phyloP scores from a whole-genome alignment of 306 rosid genomes.

The Corylus americana region DNA sequence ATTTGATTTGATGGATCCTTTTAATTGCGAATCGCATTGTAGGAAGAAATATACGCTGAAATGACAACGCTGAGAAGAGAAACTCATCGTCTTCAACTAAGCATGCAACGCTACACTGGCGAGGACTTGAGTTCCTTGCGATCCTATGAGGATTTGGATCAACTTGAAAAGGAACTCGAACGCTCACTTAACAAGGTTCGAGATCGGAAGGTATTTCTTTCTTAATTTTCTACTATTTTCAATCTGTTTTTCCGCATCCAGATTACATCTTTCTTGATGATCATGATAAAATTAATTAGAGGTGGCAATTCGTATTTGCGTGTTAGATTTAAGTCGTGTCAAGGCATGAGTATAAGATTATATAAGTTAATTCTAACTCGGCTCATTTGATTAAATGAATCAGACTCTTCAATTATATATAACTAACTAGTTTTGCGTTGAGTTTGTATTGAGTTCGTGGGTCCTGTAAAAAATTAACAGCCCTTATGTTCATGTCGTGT shows the following conservation, averaged over 20 bases:
- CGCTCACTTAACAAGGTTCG: not conserved
- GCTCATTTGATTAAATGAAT: no score
- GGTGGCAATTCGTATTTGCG: no score
- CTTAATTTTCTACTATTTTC: not conserved
- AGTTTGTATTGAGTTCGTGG: no score
- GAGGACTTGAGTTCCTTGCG: not conserved
- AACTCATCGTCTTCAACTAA: not conserved
- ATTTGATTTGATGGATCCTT: not conserved
- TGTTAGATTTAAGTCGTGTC: no score
- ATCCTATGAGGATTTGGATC: not conserved
- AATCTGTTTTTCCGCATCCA: not conserved
- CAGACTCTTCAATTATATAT: no score
- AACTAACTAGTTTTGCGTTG: no score
- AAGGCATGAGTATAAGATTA: no score
- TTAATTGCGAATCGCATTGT: not conserved
- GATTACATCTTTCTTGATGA: no score
- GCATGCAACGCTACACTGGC: not conserved
- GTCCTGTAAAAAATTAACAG: no score
- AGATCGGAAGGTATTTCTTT: not conserved
- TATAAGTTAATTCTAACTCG: no score
- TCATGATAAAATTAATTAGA: no score
- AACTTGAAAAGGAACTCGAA: not conserved
- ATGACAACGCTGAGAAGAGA: not conserved
- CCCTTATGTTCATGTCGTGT: no score
- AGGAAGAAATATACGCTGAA: not conserved